Conservation (phyloP, 2,329 filamentous ascomycete species). For the Cryphonectria naterciae region DNA sequence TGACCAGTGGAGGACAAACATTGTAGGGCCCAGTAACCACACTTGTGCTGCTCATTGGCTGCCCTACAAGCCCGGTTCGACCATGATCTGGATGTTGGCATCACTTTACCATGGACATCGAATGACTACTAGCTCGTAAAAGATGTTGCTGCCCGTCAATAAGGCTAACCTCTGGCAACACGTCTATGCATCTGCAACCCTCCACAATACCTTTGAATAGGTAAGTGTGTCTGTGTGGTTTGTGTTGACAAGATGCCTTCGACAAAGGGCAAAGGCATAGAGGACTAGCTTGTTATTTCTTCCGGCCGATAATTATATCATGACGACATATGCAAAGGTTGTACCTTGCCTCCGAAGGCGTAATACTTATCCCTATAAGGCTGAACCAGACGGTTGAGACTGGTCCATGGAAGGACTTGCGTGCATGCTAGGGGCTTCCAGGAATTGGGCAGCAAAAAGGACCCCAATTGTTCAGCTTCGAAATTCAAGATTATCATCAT, state of each 20-base stretch:
- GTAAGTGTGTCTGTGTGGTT: neutral
- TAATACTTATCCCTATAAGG: neutral
- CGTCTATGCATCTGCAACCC: neutral
- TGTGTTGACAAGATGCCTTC: neutral
- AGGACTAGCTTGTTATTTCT: neutral
- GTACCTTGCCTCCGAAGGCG: neutral
- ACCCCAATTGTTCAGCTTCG: neutral
- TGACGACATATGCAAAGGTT: neutral
- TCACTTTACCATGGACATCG: neutral
- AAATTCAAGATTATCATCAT: neutral
- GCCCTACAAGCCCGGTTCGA: neutral
- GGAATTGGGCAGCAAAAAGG: neutral
- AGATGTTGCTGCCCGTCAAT: neutral
- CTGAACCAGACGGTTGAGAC: no score
- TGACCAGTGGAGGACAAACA: neutral
- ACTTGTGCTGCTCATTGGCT: neutral
- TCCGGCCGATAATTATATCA: neutral
- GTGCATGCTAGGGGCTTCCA: no score
- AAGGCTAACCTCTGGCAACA: neutral
- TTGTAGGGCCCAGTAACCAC: neutral
- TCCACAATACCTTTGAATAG: neutral
- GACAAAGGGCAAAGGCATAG: no score
- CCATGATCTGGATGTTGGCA: neutral
- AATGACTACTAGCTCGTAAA: neutral
- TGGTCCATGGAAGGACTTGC: no score